A percentile compares a stretch with the other conserved stretches of the same genome.
Evolutionary conservation across 768 basidiomycete species (phyloP).

Genomic region (Erythrobasidium yunnanense): DNA sequence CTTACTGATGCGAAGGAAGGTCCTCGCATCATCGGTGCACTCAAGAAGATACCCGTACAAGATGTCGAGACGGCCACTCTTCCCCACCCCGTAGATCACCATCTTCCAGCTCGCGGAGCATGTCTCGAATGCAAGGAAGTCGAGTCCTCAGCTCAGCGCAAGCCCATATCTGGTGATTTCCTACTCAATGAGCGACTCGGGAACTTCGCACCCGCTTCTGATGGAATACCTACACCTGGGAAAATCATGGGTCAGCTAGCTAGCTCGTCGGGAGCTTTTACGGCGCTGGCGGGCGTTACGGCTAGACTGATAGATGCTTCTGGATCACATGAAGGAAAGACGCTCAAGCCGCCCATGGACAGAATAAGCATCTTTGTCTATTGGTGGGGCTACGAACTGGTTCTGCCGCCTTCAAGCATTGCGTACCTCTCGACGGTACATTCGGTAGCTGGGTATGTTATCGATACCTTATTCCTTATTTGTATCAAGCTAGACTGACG

Average conservation of each 20-base stretch:
- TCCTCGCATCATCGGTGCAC: not conserved
- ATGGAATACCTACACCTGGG: slow-evolving; percentile 7
- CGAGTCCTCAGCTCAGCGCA: not conserved
- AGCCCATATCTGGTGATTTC: not conserved
- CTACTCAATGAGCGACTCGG: not conserved
- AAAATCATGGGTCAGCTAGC: slow-evolving; percentile 15
- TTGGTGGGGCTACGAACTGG: slow-evolving; percentile 67
- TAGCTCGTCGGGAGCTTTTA: slow-evolving; percentile 7
- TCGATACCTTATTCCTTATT: not conserved
- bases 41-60: slow-evolving; percentile 5
- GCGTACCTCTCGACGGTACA: slow-evolving; percentile 53
- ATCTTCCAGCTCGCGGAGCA: not conserved
- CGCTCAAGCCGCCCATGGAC: slow-evolving; percentile 27
- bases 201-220: not conserved
- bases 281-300: slow-evolving; percentile 16
- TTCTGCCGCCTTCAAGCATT: slow-evolving; percentile 62
- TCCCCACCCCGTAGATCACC: not conserved
- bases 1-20: slow-evolving; percentile 8
- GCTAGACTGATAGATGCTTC: slow-evolving; percentile 4
- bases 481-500: not conserved
- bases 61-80: not conserved
- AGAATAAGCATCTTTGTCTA: slow-evolving; percentile 31
- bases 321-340: slow-evolving; percentile 13
- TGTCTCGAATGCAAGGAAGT: slow-evolving; percentile 17
- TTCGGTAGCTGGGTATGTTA: slow-evolving; percentile 48